Conservation (phyloP, 345 rosid species). For the Garcia nutans region DNA sequence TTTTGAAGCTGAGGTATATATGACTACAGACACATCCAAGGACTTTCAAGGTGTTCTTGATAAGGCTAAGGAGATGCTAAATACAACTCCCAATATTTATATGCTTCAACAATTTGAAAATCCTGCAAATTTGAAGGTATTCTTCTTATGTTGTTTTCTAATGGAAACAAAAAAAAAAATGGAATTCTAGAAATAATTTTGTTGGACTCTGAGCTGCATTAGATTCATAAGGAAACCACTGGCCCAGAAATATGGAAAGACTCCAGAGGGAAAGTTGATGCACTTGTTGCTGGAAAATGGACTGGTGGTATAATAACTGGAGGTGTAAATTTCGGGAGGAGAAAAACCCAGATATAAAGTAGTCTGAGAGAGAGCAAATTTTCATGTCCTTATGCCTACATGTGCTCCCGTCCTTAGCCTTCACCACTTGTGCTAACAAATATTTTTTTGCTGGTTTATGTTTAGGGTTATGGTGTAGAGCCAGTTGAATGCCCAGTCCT, state of each 20-base stretch:
- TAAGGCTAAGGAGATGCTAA: constrained; percentile 62
- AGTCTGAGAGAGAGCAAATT: too few relatives aligned
- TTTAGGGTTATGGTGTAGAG: constrained; percentile 29
- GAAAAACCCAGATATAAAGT: constrained; percentile 64
- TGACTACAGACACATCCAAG: constrained; percentile 62
- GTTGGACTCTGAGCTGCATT: neutral
- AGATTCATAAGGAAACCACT: constrained; percentile 68
- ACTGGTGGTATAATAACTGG: constrained; percentile 71
- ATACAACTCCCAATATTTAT: constrained; percentile 56
- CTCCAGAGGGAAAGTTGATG: constrained; percentile 57
- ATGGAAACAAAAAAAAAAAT: too few relatives aligned
- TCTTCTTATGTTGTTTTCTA: neutral
- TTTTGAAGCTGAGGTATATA: constrained; percentile 75
- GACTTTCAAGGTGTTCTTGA: constrained; percentile 70
- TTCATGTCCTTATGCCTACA: too few relatives aligned
- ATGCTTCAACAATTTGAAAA: constrained; percentile 71
- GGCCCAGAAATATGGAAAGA: constrained; percentile 69
- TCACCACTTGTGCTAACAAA: too few relatives aligned
- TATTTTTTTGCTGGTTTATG: neutral
- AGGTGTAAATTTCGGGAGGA: constrained; percentile 58
- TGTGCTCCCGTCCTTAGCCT: too few relatives aligned
- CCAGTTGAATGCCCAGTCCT: constrained; percentile 40
- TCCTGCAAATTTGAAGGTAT: constrained; percentile 71
- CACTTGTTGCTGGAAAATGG: constrained; percentile 59
- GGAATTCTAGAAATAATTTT: neutral